Base-by-base conservation (phyloP, 163 green algal genomes). In the Volvox carteri region DNA sequence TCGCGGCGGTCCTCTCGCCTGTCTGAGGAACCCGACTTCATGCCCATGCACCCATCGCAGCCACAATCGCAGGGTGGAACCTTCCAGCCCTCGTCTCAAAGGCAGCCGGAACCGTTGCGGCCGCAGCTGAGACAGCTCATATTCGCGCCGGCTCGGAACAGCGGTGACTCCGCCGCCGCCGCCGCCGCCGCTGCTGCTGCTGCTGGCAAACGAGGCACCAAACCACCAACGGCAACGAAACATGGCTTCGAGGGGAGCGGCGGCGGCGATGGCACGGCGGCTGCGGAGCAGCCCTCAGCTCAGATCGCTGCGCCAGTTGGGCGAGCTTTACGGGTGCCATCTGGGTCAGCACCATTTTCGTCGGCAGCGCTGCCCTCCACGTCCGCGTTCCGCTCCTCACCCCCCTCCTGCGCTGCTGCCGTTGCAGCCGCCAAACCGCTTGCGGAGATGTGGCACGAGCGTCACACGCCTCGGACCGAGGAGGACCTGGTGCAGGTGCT, bases 401-500 rank as follows among this genome's bases (percentile, higher is more conserved):
- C 33, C 14, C 12, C n/a, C 28, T 35, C 37, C n/a, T 37, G 41
- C 4, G 18, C 18, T n/a, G n/a, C n/a, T n/a, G n/a, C n/a, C n/a
- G n/a, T n/a, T n/a, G n/a, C n/a, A n/a, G n/a, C n/a, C n/a, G n/a
- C n/a, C n/a, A n/a, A n/a, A n/a, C 42, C 25, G 37, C 35, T 2
- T 1, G 37, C 50, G 21, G 89, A 86, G 50, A 83, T 91, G 74
- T 97, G 95, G 95, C 60, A 88, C 11, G 89, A 92, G 21, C 93
- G 92, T 48, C 86, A 96, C 78, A 81, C 86, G 5, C 95, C 95
- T 0, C 23, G 21, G 25, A 89, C 23, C 23, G 80, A 75, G 50
- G 92, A 73, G 0, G 93, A 96, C 8, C 93, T 98, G 54, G 80
- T 90, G 19, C 35, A 74, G 68, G 84, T 89, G 70, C 90, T 98